A percentile compares a stretch with the other conserved stretches of the same genome.
Evolutionary conservation across 2,329 filamentous ascomycete species (phyloP).

Genomic region (Venturia asperata): DNA sequence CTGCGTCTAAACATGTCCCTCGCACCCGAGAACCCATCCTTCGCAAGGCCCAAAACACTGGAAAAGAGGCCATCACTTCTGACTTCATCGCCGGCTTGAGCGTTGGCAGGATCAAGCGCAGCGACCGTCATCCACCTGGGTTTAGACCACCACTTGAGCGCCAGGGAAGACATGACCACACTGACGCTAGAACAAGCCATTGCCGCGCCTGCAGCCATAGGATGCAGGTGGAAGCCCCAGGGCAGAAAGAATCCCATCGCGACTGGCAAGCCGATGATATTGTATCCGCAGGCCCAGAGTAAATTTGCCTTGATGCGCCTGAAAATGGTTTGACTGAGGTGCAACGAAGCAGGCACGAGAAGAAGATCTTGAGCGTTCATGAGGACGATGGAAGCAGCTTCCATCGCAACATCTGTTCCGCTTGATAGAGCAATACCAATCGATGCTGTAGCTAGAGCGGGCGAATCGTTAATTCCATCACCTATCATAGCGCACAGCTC

Average conservation of each 20-base stretch:
- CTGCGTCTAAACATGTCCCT: constrained; percentile 10
- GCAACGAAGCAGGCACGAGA: constrained; percentile 80
- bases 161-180: constrained; percentile 75
- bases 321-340: constrained; percentile 81
- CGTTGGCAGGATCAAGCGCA: constrained; percentile 45
- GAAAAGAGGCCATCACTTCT: constrained; percentile 16
- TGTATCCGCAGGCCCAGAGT: constrained; percentile 89
- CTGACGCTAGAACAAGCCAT: constrained; percentile 90
- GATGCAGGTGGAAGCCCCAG: constrained; percentile 78
- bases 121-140: constrained; percentile 80
- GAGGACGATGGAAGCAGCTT: constrained; percentile 90
- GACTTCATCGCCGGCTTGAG: constrained; percentile 26
- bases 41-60: not conserved
- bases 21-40: constrained; percentile 8
- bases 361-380: constrained; percentile 86
- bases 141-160: constrained; percentile 79
- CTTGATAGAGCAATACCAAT: constrained; percentile 88
- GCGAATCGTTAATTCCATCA: constrained; percentile 97
- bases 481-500: constrained; percentile 92
- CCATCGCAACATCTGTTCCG: constrained; percentile 95
- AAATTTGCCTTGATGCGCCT: constrained; percentile 89
- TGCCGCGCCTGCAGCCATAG: constrained; percentile 88
- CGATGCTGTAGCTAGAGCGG: constrained; percentile 84
- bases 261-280: constrained; percentile 82
- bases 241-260: constrained; percentile 96